Conservation (phyloP, 2,329 filamentous ascomycete species). For the Aureobasidium sp. region DNA sequence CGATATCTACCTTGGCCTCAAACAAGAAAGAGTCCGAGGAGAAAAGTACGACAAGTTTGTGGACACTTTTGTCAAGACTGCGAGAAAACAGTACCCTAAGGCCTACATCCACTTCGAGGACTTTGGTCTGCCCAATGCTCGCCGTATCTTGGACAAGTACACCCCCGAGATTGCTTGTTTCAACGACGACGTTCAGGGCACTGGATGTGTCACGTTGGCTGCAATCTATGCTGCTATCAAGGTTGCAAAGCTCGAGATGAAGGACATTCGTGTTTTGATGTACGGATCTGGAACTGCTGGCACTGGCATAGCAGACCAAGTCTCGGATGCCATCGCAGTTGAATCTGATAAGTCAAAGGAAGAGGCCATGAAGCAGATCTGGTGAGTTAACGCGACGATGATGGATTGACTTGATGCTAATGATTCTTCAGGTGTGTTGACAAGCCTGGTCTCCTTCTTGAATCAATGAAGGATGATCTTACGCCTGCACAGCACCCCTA, state of each 20-base stretch:
- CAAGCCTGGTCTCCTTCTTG: slow-evolving; percentile 68
- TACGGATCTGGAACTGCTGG: slow-evolving; percentile 80
- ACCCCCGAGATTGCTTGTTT: slow-evolving; percentile 70
- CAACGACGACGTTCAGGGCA: slow-evolving; percentile 88
- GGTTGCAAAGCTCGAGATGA: slow-evolving; percentile 58
- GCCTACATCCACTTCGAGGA: slow-evolving; percentile 86
- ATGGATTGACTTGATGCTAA: not conserved
- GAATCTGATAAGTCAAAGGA: slow-evolving; percentile 59
- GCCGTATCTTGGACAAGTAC: slow-evolving; percentile 70
- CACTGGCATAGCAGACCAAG: slow-evolving; percentile 78
- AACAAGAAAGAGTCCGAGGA: slow-evolving; percentile 59
- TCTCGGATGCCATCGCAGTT: slow-evolving; percentile 68
- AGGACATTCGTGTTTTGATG: slow-evolving; percentile 63
- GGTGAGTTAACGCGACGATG: slow-evolving; percentile 40
- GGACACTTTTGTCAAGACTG: slow-evolving; percentile 63
- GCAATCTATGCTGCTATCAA: slow-evolving; percentile 71
- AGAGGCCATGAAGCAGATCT: slow-evolving; percentile 76
- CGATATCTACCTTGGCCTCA: slow-evolving; percentile 71
- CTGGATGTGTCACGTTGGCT: slow-evolving; percentile 78
- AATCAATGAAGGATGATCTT: slow-evolving; percentile 52
- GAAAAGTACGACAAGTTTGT: slow-evolving; percentile 71
- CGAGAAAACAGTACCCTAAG: slow-evolving; percentile 63
- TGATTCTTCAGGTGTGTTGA: slow-evolving; percentile 60
- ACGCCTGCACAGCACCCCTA: slow-evolving; percentile 62
- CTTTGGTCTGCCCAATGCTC: slow-evolving; percentile 71